Evolutionary conservation across 2,329 filamentous ascomycete genomes (phyloP), one percentile per base, ranked within the genome.

Genomic region (Diaporthe ampelina): DNA sequence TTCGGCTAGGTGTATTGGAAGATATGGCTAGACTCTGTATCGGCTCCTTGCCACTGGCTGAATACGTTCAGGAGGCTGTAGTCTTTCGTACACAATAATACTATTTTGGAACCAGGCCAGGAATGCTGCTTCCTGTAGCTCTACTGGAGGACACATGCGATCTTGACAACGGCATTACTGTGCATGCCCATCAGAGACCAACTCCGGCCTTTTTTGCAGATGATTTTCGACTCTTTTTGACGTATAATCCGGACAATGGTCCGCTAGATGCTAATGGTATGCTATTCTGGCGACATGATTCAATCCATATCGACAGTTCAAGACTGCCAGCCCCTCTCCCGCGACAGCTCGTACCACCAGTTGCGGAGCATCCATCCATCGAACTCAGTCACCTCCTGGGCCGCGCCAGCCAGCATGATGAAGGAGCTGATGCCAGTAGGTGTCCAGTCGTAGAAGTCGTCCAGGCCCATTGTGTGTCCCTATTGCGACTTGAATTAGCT

Each of bases 361-460:
- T 87, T 85, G 1, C 85, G 78, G 56, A 84, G 78, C 85, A 87
- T 87, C 86, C 86, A 87, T 19, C 83, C 84, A 70, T 87, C 86
- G 63, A 88, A 88, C 56, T 88, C 85, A 4, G 86, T 88, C 24
- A 87, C 81, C 65, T 81, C 74, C 32, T 77, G 79, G 0, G 86
- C 79, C 48, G 82, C 83, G 10, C 86, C 86, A 54, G 86, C 85
- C 69, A 82, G 77, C 86, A 88, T 87, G 76, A 37, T 52, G 13
- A 67, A 67, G 11, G 43, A 52, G 11, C 1, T 21, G 0, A 35
- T 17, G 19, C 61, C 61, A 0, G 61, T 50, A 0, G 61, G 61
- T 6, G 29, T 67, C 61, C 61, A 67, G 61, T 67, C 61, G 17
- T 67, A 67, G 43, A 67, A 67, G 61, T 67, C 61, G 8, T 67